These are phyloP conservation scores for Ceratocystis diversiconidia DNA, from an alignment of 2,329 filamentous ascomycete genomes.

Conservation along the genomic window DNA sequence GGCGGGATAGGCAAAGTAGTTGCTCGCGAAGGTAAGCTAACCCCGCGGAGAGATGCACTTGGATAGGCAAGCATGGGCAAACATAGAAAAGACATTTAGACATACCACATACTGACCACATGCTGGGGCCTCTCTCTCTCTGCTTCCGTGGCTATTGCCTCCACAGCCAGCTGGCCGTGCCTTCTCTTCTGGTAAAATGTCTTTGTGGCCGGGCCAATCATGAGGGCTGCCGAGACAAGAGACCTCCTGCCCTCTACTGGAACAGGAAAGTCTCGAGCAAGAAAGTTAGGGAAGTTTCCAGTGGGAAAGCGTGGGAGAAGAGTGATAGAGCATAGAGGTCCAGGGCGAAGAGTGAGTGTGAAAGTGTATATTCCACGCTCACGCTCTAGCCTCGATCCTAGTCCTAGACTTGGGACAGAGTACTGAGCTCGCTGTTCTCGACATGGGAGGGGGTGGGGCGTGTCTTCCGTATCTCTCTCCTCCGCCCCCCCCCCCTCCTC, in stretches of 20 bases:
- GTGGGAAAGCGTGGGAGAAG: neutral
- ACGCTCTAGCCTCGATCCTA: neutral
- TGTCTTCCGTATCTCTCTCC: neutral
- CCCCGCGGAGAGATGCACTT: no score
- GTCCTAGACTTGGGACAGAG: neutral
- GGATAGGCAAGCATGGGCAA: no score
- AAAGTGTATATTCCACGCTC: neutral
- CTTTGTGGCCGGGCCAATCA: constrained; percentile 1
- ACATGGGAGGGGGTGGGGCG: neutral
- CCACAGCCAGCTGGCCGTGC: neutral
- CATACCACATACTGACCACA: no score
- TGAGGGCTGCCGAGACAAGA: neutral
- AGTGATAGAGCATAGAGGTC: neutral
- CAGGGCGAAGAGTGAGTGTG: neutral
- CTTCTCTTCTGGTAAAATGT: neutral
- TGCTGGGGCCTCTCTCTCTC: no score
- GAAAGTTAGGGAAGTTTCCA: neutral
- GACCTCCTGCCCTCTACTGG: neutral
- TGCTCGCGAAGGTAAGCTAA: no score
- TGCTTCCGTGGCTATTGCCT: neutral
- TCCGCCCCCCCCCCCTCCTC: neutral
- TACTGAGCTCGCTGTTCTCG: neutral
- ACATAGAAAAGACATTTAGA: no score
- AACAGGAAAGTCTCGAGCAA: neutral
- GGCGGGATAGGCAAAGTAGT: no score